A percentile compares a stretch with the other conserved stretches of the same genome.
Evolutionary conservation across 139 green algal genomes (phyloP).

Genomic region (Limnomonas spitsbergensis): DNA sequence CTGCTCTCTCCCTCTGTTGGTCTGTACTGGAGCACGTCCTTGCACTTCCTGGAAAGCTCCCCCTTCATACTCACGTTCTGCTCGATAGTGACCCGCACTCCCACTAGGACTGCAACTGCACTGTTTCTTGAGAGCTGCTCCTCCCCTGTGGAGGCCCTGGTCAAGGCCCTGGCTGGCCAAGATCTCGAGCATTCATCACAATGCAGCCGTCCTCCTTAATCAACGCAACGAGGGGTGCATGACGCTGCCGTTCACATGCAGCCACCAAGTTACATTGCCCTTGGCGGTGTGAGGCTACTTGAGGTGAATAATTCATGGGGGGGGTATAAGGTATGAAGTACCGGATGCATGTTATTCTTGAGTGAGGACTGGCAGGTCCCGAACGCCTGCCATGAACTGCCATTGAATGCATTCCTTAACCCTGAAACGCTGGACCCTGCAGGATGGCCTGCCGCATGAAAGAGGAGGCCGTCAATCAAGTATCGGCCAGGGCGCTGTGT

Average conservation of each 20-base stretch:
- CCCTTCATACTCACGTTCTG: no score
- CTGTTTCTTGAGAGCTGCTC: conserved; percentile 49
- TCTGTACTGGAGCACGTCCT: no score
- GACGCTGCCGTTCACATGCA: not conserved
- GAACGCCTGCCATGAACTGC: not conserved
- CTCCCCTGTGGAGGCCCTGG: conserved; percentile 50
- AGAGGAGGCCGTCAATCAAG: not conserved
- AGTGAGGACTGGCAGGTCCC: no score
- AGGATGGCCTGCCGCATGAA: not conserved
- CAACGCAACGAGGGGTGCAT: conserved; percentile 6
- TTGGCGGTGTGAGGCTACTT: not conserved
- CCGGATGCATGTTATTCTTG: not conserved
- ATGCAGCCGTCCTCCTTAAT: not conserved
- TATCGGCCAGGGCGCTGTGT: conserved; percentile 5
- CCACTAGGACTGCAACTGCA: conserved; percentile 40
- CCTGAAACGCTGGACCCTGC: not conserved
- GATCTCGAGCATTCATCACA: conserved; percentile 62
- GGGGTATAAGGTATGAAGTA: no score
- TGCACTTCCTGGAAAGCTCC: no score
- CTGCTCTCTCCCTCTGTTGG: no score
- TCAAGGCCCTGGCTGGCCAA: conserved; percentile 88
- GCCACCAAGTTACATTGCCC: not conserved
- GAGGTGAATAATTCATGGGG: not conserved
- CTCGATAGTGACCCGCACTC: no score
- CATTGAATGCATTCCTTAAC: not conserved